phyloP scores from a whole-genome alignment of 371 early-diverging fungal species.

The Lichtheimia ornata region DNA sequence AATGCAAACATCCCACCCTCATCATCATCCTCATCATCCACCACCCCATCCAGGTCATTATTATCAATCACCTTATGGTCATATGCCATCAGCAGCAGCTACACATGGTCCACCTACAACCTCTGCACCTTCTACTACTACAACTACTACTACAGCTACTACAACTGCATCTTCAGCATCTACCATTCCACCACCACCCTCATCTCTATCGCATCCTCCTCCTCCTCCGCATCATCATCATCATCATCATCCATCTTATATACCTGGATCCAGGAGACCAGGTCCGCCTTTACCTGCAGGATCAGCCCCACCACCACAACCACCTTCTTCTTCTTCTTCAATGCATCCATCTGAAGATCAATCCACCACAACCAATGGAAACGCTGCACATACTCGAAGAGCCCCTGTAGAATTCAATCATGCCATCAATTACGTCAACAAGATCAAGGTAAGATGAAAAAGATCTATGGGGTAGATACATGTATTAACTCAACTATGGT shows the following conservation, averaged over 20 bases:
- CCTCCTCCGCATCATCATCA: neutral
- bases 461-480: neutral
- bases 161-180: neutral
- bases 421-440: conserved; percentile 98
- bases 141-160: no score
- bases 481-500: neutral
- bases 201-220: no score
- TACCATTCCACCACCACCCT: neutral
- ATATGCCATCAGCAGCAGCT: conserved; percentile 11
- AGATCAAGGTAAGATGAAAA: conserved; percentile 71
- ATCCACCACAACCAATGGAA: conserved; percentile 19
- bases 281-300: no score
- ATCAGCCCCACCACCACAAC: no score
- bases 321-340: neutral
- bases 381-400: conserved; percentile 4
- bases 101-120: neutral
- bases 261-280: conserved; percentile 7
- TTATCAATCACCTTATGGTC: conserved; percentile 15
- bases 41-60: conserved; percentile 4
- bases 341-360: neutral
- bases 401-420: conserved; percentile 92
- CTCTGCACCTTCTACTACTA: neutral
- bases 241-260: conserved; percentile 4
- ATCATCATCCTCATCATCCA: neutral
- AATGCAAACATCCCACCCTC: neutral